phyloP scores from a whole-genome alignment of 805 yeast species.

The Ogataea sp. region DNA sequence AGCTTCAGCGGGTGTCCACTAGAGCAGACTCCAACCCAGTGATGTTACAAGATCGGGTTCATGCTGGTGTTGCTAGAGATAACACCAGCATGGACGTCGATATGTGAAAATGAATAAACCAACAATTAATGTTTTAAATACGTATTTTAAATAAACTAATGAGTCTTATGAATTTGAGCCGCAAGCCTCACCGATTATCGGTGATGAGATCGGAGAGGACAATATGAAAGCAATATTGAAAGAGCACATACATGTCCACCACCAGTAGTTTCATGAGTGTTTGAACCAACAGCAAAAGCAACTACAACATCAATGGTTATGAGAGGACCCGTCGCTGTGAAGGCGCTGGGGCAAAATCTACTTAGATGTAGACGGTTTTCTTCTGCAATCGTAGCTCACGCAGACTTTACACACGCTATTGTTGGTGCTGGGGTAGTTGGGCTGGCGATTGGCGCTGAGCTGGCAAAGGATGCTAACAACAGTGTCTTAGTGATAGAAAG shows the following conservation, averaged over 20 bases:
- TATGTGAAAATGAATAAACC: neutral
- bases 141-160: too few relatives aligned
- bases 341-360: slow-evolving; percentile 5
- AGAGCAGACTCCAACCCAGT: slow-evolving; percentile 21
- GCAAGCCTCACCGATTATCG: too few relatives aligned
- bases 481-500: slow-evolving; percentile 64
- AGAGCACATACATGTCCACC: too few relatives aligned
- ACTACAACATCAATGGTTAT: too few relatives aligned
- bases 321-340: too few relatives aligned
- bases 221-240: too few relatives aligned
- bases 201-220: too few relatives aligned
- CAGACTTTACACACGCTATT: slow-evolving; percentile 21
- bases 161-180: too few relatives aligned
- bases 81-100: slow-evolving; percentile 1
- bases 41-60: slow-evolving; percentile 16
- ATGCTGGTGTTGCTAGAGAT: neutral
- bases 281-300: too few relatives aligned
- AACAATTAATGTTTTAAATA: too few relatives aligned
- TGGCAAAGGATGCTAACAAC: slow-evolving; percentile 37
- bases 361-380: slow-evolving; percentile 3
- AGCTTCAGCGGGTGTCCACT: slow-evolving; percentile 18
- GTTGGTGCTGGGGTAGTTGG: slow-evolving; percentile 88
- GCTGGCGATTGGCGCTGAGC: slow-evolving; percentile 67
- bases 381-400: neutral
- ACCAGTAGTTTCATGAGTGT: too few relatives aligned